Evolutionary conservation across 1,284 basidiomycete genomes (phyloP), one percentile per base, ranked within the genome.

Genomic region (Ceratobasidium sp.): DNA sequence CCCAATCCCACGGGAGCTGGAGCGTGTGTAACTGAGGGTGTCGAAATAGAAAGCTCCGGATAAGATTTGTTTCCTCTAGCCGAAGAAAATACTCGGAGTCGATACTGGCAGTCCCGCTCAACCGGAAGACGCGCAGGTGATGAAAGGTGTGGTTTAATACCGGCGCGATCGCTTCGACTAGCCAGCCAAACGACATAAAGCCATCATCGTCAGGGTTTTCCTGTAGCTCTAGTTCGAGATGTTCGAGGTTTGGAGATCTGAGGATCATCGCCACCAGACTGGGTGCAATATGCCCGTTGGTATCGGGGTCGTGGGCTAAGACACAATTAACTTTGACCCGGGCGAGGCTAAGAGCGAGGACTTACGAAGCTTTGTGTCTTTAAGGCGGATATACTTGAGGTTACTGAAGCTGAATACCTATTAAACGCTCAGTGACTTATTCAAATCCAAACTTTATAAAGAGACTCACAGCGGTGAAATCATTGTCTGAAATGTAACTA

Each of bases 1-100:
- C 52, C 66, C 66, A 70, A 32, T 70, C 66, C 66, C 66, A 70
- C 23, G 66, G 66, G 9, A 70, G 66, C 16, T 58, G 52, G 13
- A 70, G 66, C 23, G 54, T 58, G 32, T 32, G 52, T 23, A 70
- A 41, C 2, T 41, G 23, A 13, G 66, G 66, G 30, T 70, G 66
- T 23, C 54, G 52, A n/a, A 58, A 70, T 13, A 70, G 23, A 35
- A 70, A 70, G 26, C 49, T 28, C 28, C 66, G 52, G 23, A 70
- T 47, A 21, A 46, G 41, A n/a, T 30, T 70, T 6, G 46, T 43
- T 21, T 70, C 38, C 14, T 58, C 54, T 13, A 43, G 23, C 3
- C 26, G 23, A 18, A 70, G 21, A 30, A 70, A 32, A 38, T 41
- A 47, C 35, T 70, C 66, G 8, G 66, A 70, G n/a, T 70, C 66